Percentiles rank a stretch among this genome's conserved stretches.
These are phyloP conservation scores for Climacium dendroides DNA, from an alignment of 225 moss, liverwort and hornwort species.

Conservation along the genomic window DNA sequence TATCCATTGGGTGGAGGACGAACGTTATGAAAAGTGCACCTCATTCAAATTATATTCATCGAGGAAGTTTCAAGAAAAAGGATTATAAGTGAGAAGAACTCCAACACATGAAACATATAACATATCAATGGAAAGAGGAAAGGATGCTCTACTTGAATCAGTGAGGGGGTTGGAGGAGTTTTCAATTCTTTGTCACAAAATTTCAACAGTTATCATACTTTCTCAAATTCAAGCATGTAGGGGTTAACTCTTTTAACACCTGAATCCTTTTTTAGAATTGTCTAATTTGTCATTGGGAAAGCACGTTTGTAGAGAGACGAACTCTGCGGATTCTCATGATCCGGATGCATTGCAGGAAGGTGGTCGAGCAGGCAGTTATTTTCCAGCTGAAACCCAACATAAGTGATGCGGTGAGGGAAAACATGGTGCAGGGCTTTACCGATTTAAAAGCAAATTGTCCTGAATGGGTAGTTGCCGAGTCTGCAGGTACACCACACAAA, in stretches of 20 bases:
- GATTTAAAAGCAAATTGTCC: background rate
- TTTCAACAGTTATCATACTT: too few species aligned
- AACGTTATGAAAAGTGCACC: background rate
- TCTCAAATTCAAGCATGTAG: background rate
- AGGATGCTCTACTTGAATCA: background rate
- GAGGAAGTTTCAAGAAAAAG: background rate
- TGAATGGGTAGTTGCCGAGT: constrained; percentile 27
- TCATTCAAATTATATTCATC: background rate
- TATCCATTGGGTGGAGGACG: background rate
- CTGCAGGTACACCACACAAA: background rate
- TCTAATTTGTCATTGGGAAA: background rate
- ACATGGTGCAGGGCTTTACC: constrained; percentile 6
- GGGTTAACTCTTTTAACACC: too few species aligned
- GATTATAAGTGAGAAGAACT: background rate
- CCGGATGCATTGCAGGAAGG: constrained; percentile 4
- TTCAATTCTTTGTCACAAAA: background rate
- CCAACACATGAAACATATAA: background rate
- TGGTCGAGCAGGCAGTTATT: constrained; percentile 32
- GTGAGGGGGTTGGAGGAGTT: background rate
- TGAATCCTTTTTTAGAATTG: background rate
- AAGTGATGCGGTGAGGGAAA: background rate
- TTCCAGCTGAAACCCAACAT: constrained; percentile 11
- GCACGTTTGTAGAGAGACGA: background rate
- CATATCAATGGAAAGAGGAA: background rate
- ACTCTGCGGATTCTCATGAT: background rate